Conservation (phyloP, 495 filamentous ascomycete genomes). For the Evansstolkia leycettana region DNA sequence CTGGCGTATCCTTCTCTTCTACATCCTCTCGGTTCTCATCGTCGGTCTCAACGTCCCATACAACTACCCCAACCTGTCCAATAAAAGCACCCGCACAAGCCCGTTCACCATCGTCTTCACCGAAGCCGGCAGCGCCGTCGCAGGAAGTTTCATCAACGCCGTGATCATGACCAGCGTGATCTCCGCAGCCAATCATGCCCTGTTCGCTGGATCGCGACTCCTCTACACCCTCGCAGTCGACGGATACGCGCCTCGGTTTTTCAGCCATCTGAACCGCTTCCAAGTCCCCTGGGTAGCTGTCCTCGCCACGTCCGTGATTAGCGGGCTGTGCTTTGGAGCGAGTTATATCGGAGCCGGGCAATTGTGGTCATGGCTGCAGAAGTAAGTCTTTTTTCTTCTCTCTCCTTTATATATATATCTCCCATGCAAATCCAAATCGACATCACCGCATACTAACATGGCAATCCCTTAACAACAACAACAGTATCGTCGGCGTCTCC, state of each 20-base stretch:
- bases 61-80: conserved; percentile 31
- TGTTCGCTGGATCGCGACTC: conserved; percentile 41
- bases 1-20: conserved; percentile 42
- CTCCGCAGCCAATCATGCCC: conserved; percentile 40
- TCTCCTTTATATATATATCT: no score
- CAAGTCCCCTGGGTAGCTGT: conserved; percentile 48
- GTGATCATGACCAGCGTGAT: conserved; percentile 43
- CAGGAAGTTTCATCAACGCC: conserved; percentile 44
- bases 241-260: conserved; percentile 33
- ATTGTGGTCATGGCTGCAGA: conserved; percentile 46
- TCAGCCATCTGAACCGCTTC: conserved; percentile 40
- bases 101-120: conserved; percentile 44
- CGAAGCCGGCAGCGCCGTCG: conserved; percentile 33
- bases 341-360: conserved; percentile 50
- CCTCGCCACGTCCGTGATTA: conserved; percentile 40
- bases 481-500: conserved; percentile 45
- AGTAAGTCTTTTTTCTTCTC: no score
- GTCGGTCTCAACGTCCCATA: conserved; percentile 43
- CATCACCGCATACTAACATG: no score
- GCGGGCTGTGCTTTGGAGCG: conserved; percentile 46
- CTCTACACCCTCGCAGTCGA: conserved; percentile 37
- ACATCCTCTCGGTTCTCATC: conserved; percentile 36
- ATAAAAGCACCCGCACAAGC: conserved; percentile 27
- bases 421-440: no score
- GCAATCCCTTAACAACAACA: conserved; percentile 9